These are phyloP conservation scores for Pisolithus thermaeus DNA, from an alignment of 1,284 basidiomycete genomes.

Conservation along the genomic window DNA sequence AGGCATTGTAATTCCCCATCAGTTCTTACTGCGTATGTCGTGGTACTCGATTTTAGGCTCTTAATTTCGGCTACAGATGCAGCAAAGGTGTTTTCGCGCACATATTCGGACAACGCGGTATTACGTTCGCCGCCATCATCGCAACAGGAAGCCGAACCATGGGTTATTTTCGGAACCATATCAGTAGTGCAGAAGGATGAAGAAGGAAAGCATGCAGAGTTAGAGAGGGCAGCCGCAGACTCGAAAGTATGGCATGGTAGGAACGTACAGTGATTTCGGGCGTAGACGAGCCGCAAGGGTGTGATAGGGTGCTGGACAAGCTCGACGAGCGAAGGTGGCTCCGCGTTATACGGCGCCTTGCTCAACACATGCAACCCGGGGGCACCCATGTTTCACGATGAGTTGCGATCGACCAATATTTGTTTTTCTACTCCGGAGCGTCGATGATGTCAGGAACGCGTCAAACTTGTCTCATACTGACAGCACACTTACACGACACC, in stretches of 20 bases:
- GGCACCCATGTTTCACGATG: conserved; percentile 14
- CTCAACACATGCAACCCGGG: conserved; percentile 14
- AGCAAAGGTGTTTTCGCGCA: background rate
- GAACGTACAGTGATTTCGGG: conserved; percentile 27
- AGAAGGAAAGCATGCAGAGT: background rate
- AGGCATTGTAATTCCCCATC: conserved; percentile 18
- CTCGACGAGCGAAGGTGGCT: conserved; percentile 20
- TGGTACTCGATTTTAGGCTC: conserved; percentile 15
- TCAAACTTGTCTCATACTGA: background rate
- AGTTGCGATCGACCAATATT: background rate
- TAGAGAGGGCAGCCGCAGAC: background rate
- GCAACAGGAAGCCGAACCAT: background rate
- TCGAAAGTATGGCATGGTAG: background rate
- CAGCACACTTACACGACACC: too few species aligned
- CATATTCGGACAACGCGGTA: too few species aligned
- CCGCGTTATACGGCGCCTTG: conserved; percentile 23
- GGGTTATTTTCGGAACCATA: background rate
- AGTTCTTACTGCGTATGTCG: conserved; percentile 18
- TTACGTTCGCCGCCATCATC: background rate
- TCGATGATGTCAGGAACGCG: background rate
- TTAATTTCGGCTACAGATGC: conserved; percentile 19
- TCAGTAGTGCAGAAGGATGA: background rate
- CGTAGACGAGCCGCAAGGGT: conserved; percentile 19
- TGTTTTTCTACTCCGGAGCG: background rate
- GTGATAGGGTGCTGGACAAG: conserved; percentile 22